Base-by-base conservation (phyloP, 1,284 basidiomycete species). In the Heterobasidion irregulare region DNA sequence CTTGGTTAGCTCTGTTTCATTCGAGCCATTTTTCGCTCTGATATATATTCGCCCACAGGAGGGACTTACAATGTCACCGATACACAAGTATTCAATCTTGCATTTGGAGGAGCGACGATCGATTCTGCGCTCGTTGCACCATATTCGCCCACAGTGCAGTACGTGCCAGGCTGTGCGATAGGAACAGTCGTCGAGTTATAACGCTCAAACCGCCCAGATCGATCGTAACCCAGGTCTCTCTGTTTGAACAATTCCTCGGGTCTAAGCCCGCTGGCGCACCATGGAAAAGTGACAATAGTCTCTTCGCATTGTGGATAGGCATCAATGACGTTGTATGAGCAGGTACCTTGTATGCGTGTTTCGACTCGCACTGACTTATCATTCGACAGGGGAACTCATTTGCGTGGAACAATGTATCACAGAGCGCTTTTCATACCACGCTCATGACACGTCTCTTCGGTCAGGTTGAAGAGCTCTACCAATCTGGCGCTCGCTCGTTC, bases 261-360 rank as follows among this genome's bases (percentile, higher is more conserved):
- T 61, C 75, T 1, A 78, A 76, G 57, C 83, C 82, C 1, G 57
- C 61, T 8, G 77, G 73, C 15, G 82, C 79, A 1, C 59, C 70
- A 43, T 86, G 83, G 83, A 64, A 71, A 46, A 75, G 77, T 59
- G 69, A 73, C 2, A 76, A 84, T 62, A 75, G 80, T 34, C 68
- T 84, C 1, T 84, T 84, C 63, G 77, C 78, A 2, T 63, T 84
- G 53, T 86, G 82, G 79, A 83, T 86, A 60, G 83, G 83, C 6
- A 85, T 85, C 56, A 84, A 84, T 56, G 82, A 82, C 59, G 75
- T 83, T 48, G 80, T 82, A 65, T 53, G 74, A 68, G 46, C 44
- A 44, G 57, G 45, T 44, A 44, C 35, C 57, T 32, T 26, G 4
- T 19, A 9, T 16, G 5, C 7, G 6, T 26, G 16, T 7, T 41